Base-by-base conservation (phyloP, 495 filamentous ascomycete species). In the Copromyces sp. region DNA sequence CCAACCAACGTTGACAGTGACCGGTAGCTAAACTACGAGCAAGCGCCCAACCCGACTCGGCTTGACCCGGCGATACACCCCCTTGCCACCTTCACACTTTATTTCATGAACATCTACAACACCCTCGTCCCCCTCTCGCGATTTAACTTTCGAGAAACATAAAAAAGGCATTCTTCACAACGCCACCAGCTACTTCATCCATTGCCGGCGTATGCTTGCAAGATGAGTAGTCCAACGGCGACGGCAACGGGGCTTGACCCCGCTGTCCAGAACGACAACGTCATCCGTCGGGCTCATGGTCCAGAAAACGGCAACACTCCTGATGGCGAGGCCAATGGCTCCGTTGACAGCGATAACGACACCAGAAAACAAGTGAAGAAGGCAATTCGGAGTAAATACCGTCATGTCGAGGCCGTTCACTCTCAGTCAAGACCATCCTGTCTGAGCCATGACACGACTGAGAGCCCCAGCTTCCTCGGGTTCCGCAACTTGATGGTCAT, bases 401-500 rank as follows among this genome's bases (percentile, higher is more conserved):
- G 90, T 72, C 95, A 99, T 88, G 87, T 95, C 69, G 91, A 90
- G 74, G 93, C 94, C 14, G 89, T 95, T 53, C 95, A 99, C 81
- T 89, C 90, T 12, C 74, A 87, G 73, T 80, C 85, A 40, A 87
- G 86, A 20, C 89, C 91, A 53, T 97, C 95, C 24, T 93, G 92
- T 75, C 86, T 99, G 24, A 97, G 93, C 82, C 90, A 92, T 70
- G 95, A 97, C 77, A 84, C 93, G 1, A 83, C 87, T 53, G 83
- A 81, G 9, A 82, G 89, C 17, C 92, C 94, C 29, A 97, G 92
- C 78, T 98, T 98, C 78, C 80, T 97, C 53, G 95, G 95, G 0
- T 98, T 99, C 77, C 86, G 94, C 40, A 99, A 99, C 76, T 85
- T 99, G 68, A 98, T 98, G 95, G 93, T 97, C 14, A 90, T 98